These are phyloP conservation scores for Spergularia marina DNA, from an alignment of 148 eudicot species.

Conservation along the genomic window DNA sequence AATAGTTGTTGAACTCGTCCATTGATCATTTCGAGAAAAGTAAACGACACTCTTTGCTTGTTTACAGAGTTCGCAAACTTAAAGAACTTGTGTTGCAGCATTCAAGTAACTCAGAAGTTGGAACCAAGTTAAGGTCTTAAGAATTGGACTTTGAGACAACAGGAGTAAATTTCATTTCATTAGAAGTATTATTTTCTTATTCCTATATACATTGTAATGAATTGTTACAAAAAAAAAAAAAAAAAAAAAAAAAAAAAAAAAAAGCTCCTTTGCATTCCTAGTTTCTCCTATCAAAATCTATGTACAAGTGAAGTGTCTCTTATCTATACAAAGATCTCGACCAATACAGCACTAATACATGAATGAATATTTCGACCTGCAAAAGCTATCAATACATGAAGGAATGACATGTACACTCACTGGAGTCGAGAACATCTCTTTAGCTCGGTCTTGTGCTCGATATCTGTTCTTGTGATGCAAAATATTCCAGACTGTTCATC, in stretches of 20 bases:
- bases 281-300: neutral
- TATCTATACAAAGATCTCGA: neutral
- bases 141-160: too few relatives aligned
- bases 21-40: too few relatives aligned
- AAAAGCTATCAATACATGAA: constrained; percentile 15
- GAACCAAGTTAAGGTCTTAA: too few relatives aligned
- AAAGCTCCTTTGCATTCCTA: neutral
- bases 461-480: constrained; percentile 54
- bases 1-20: too few relatives aligned
- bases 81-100: too few relatives aligned
- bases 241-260: too few relatives aligned
- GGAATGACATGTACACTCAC: constrained; percentile 20
- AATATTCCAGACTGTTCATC: constrained; percentile 68
- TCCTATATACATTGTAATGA: neutral
- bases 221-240: neutral
- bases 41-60: too few relatives aligned
- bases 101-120: too few relatives aligned
- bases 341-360: neutral
- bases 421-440: constrained; percentile 62
- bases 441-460: constrained; percentile 41
- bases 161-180: too few relatives aligned
- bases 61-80: too few relatives aligned
- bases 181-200: too few relatives aligned
- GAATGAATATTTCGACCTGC: neutral
- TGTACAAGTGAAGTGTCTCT: neutral